Base-by-base conservation (phyloP, 2,329 filamentous ascomycete genomes). In the Penicillium janthinellum region DNA sequence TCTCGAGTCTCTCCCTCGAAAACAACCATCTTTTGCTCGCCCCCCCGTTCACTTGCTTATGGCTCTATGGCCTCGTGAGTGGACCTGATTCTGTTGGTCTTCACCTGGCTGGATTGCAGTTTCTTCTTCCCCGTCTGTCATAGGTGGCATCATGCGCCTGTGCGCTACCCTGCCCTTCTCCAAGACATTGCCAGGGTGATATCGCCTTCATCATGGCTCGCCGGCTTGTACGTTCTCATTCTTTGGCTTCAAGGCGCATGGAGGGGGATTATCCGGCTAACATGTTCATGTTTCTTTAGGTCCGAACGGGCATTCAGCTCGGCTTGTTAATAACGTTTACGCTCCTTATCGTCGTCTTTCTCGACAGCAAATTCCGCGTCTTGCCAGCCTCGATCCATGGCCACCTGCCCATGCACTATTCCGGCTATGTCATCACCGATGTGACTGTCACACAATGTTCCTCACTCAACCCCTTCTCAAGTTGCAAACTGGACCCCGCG, bases 341-440 rank as follows among this genome's bases (percentile, higher is more conserved):
- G 67, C 81, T 94, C 67, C 73, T 93, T 69, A 78, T 94, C 70
- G 78, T 92, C 66, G 87, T 94, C 76, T 84, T 96, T 75, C 88
- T 96, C 80, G 93, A 97, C 79, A 90, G 88, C 72, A 91, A 90
- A 74, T 96, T 95, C 80, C 86, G 90, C 67, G 90, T 97, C 60
- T 86, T 97, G 38, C 93, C 93, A 44, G 87, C 88, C 70, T 86
- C 89, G 61, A 89, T 97, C 67, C 93, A 97, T 81, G 90, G 87
- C 74, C 91, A 94, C 76, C 87, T 96, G 70, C 93, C 93, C 28
- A 86, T 88, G 62, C 92, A 96, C 77, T 90, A 96, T 72, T 86
- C 90, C 45, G 92, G 92, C 64, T 84, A 90, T 60, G 88, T 96
- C 70, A 86, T 96, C 69, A 96, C 91, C 72, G 93, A 97, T 78